These are phyloP conservation scores for Lactarius quietus DNA, from an alignment of 768 basidiomycete species.

Conservation along the genomic window DNA sequence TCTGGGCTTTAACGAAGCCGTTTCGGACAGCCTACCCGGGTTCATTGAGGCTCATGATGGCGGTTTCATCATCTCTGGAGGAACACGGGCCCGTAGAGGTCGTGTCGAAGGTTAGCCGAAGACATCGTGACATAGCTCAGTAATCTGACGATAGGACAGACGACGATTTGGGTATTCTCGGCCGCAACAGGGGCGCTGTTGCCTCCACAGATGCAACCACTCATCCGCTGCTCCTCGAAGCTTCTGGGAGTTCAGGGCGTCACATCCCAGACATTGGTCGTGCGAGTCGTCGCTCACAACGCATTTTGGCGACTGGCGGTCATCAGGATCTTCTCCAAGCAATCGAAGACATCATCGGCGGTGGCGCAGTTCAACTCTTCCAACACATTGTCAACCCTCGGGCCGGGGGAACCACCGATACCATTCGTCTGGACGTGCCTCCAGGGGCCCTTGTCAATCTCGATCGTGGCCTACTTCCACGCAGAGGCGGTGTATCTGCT, in stretches of 20 bases:
- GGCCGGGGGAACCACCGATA: conserved; percentile 51
- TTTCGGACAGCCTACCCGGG: conserved; percentile 27
- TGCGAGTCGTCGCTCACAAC: conserved; percentile 38
- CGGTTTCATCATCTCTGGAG: conserved; percentile 23
- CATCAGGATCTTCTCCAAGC: conserved; percentile 61
- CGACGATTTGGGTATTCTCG: conserved; percentile 61
- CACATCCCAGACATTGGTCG: conserved; percentile 45
- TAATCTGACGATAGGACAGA: conserved; percentile 30
- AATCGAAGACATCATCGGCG: conserved; percentile 78
- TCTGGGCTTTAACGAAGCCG: conserved; percentile 24
- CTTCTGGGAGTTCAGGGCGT: conserved; percentile 44
- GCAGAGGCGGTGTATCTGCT: conserved; percentile 46
- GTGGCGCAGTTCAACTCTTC: conserved; percentile 77
- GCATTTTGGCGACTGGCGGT: conserved; percentile 42
- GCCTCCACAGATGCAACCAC: conserved; percentile 65
- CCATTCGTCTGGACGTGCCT: conserved; percentile 75
- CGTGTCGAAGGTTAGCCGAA: conserved; percentile 22
- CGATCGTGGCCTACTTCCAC: conserved; percentile 49
- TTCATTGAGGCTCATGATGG: conserved; percentile 25
- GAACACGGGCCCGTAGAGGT: conserved; percentile 21
- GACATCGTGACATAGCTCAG: background rate
- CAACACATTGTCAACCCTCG: conserved; percentile 73
- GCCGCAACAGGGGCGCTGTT: conserved; percentile 51
- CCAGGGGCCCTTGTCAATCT: conserved; percentile 59
- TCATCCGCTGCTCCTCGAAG: conserved; percentile 79